Base-by-base conservation (phyloP, 2,329 filamentous ascomycete genomes). In the Pyrenophora tritici-repentis region DNA sequence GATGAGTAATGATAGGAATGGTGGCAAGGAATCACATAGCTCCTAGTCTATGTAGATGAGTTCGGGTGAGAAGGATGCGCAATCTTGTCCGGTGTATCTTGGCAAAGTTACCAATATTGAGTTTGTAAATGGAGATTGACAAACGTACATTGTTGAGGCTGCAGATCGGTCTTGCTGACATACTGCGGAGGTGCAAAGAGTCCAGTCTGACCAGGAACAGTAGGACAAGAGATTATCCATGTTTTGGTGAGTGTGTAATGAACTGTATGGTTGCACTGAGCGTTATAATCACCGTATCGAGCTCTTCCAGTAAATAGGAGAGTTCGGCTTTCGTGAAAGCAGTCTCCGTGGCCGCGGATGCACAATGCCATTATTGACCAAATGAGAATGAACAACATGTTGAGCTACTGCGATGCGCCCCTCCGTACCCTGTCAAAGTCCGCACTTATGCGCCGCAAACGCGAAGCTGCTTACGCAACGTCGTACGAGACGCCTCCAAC, bases 401-500 rank as follows among this genome's bases (percentile, higher is more conserved):
- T 46, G 46, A 53, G 41, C 13, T 32, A 22, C 20, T 10, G 26
- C 22, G n/a, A 42, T 31, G 41, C 9, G 16, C 7, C 22, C 8
- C 8, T 34, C 33, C 42, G 18, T 26, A 42, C 18, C 4, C 49
- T 49, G 33, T 38, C 50, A 40, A 40, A 49, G 6, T 34, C 20
- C 18, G 35, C 31, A 42, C 31, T 32, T 13, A 41, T 14, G 26
- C 45, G 35, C 45, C 17, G 32, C 22, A 50, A 29, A 45, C 38
- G 47, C 38, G 20, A 29, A 32, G 26, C 29, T 38, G 38, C 42
- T 46, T 13, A 47, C 42, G 42, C 47, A 24, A 14, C 18, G 24
- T 10, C 31, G 12, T 29, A 35, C 24, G 17, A 22, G 18, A 26
- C 2, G 24, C 24, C 29, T 22, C 14, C 6, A 48, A 39, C 13